Evolutionary conservation across 2,329 filamentous ascomycete species (phyloP), one percentile per base, ranked within the genome.

Genomic region (Cladosporium sp.): DNA sequence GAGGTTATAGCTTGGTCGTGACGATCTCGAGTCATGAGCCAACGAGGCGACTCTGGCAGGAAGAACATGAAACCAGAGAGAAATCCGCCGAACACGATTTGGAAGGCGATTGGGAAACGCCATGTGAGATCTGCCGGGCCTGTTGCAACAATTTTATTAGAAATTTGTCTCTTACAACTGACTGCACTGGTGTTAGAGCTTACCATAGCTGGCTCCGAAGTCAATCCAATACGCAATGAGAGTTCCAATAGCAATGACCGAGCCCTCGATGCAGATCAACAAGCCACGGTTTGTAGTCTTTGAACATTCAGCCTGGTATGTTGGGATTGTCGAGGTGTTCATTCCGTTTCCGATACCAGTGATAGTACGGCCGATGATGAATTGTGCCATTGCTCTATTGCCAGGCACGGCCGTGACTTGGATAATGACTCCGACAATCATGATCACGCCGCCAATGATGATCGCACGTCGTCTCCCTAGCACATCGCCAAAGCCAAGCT

Each of bases 151-250:
- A n/a, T n/a, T n/a, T n/a, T n/a, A n/a, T 54, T 5, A 54, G 51
- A 18, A 32, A 53, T 7, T 21, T 43, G 36, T 43, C 36, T 7
- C 36, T 43, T n/a, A 10, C 6, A 13, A 5, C 2, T 18, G 5
- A 2, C 3, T n/a, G 16, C 18, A n/a, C n/a, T 46, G n/a, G 8
- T 46, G 8, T 54, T n/a, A 10, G 18, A n/a, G 13, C 51, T 54
- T 54, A 54, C 77, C 75, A 49, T 73, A 79, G 21, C 70, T 72
- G 32, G 56, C 49, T 32, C 57, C 54, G 64, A 82, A 81, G 66
- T 83, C 80, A 66, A 82, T 75, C 82, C 81, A 81, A 74, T 82
- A 80, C 6, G 81, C 82, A 63, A 83, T 83, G 70, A 83, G 72
- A 58, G 81, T 76, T 16, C 51, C 51, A 21, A 54, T 54, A 5